These are phyloP conservation scores for Gossypium aridum DNA, from an alignment of 441 rosid species.

Conservation along the genomic window DNA sequence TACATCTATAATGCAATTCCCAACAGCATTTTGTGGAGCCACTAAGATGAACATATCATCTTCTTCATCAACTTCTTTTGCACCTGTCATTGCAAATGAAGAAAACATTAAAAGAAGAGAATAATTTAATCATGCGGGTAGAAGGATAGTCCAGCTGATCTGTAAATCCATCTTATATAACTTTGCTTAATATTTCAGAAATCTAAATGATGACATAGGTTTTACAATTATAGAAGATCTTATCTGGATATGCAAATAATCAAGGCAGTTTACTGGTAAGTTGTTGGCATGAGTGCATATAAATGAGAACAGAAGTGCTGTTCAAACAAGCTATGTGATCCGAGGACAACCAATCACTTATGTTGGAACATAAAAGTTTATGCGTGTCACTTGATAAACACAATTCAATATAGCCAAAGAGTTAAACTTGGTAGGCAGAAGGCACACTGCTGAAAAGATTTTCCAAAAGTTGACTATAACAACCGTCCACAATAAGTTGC, in stretches of 20 bases:
- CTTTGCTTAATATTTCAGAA: not conserved
- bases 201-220: not conserved
- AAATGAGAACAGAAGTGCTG: not conserved
- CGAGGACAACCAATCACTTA: not conserved
- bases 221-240: constrained; percentile 1
- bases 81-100: constrained; percentile 37
- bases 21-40: constrained; percentile 96
- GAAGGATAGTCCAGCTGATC: not conserved
- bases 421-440: not conserved
- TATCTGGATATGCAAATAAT: not conserved
- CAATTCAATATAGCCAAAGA: not conserved
- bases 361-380: not conserved
- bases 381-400: not conserved
- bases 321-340: not conserved
- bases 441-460: not conserved
- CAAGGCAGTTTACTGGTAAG: not conserved
- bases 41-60: constrained; percentile 87
- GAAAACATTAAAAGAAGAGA: not conserved
- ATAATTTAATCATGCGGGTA: not conserved
- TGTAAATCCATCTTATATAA: not conserved
- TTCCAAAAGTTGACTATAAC: not conserved
- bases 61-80: constrained; percentile 68
- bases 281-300: not conserved
- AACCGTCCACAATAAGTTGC: not conserved
- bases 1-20: constrained; percentile 89